These are phyloP conservation scores for Bacterosira constricta DNA, from an alignment of 108 stramenopile species.

Conservation along the genomic window DNA sequence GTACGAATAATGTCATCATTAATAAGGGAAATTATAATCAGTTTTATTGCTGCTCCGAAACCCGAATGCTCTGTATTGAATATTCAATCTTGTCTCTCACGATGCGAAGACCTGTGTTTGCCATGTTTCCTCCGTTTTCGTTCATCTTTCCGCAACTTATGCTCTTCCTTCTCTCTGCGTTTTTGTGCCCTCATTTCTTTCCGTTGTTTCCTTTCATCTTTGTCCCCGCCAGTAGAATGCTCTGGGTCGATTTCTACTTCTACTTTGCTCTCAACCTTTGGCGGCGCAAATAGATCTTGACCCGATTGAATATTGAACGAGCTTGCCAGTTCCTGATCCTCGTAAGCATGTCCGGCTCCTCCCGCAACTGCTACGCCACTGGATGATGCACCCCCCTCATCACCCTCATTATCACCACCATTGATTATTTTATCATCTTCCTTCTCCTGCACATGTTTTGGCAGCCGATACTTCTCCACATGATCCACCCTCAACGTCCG, in stretches of 20 bases:
- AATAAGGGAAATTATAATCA: background rate
- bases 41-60: background rate
- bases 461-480: conserved; percentile 94
- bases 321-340: conserved; percentile 80
- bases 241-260: conserved; percentile 16
- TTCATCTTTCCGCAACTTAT: conserved; percentile 36
- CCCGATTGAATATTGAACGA: conserved; percentile 79
- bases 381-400: conserved; percentile 7
- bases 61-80: background rate
- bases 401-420: conserved; percentile 17
- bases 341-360: conserved; percentile 87
- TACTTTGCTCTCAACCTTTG: conserved; percentile 22
- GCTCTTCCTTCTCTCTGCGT: conserved; percentile 51
- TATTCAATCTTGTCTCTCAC: background rate
- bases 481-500: conserved; percentile 95
- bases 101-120: conserved; percentile 1
- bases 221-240: conserved; percentile 7
- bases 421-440: conserved; percentile 65
- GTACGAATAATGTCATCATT: too few relatives aligned
- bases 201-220: conserved; percentile 52
- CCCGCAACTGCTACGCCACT: conserved; percentile 54
- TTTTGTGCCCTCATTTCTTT: conserved; percentile 55
- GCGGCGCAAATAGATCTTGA: conserved; percentile 87
- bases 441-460: conserved; percentile 87
- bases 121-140: conserved; percentile 43